phyloP scores from a whole-genome alignment of 2,329 filamentous ascomycete species.

The Remersonia thermophila region DNA sequence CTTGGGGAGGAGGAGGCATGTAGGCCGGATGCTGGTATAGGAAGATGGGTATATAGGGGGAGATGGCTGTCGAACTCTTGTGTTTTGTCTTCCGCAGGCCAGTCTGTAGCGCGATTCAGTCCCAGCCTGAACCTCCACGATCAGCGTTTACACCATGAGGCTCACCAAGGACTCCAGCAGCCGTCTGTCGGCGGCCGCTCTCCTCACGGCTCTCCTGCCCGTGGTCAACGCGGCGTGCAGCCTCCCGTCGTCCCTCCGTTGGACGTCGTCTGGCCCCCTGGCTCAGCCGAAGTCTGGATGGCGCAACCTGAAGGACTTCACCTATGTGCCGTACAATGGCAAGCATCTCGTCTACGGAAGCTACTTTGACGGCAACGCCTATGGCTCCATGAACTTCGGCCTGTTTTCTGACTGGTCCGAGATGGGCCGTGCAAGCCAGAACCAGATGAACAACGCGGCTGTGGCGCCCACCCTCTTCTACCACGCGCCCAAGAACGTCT shows the following conservation, averaged over 20 bases:
- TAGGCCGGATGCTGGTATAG: too few species aligned
- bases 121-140: too few species aligned
- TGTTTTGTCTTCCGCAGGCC: too few species aligned
- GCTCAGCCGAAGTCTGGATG: conserved; percentile 40
- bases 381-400: conserved; percentile 47
- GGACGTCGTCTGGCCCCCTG: conserved; percentile 39
- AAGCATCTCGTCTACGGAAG: conserved; percentile 50
- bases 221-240: conserved; percentile 24
- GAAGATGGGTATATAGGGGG: too few species aligned
- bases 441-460: conserved; percentile 29
- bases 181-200: not conserved
- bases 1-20: too few species aligned
- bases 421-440: conserved; percentile 41
- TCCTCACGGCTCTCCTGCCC: conserved; percentile 5
- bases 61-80: too few species aligned
- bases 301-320: conserved; percentile 51
- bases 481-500: conserved; percentile 47
- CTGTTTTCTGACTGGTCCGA: conserved; percentile 40
- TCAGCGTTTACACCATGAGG: too few species aligned
- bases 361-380: conserved; percentile 32
- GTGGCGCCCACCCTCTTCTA: conserved; percentile 53
- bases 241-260: conserved; percentile 42
- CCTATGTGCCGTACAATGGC: conserved; percentile 38
- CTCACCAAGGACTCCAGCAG: too few species aligned
- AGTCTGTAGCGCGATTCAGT: too few species aligned